Base-by-base conservation (phyloP, 495 filamentous ascomycete species). In the Poronia punctata region DNA sequence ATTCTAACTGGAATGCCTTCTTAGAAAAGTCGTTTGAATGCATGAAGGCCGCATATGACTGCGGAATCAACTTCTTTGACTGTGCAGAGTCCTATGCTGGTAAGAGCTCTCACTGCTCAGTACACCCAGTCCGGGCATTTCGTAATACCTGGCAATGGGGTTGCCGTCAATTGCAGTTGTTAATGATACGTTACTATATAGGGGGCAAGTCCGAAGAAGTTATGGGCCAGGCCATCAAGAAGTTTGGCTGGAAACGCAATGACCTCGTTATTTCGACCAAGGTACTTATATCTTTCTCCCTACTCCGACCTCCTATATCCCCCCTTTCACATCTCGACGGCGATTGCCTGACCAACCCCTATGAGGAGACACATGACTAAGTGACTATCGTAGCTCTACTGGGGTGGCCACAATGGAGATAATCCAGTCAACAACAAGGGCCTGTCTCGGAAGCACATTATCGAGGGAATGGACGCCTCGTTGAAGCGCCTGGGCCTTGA, bases 261-360 rank as follows among this genome's bases (percentile, higher is more conserved):
- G 85, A 92, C 59, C 64, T 89, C 24, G 86, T 93, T 19, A 80
- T 93, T 49, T 85, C 79, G 30, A 90, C 86, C n/a, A 92, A 92
- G 71, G 72, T 83, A 60, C 38, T 12, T 18, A 14, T 1, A 12
- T 2, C n/a, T 20, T 32, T 11, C 28, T 31, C 3, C 14, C 4
- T 21, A 9, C 4, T 10, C 11, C 5, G 11, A 16, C n/a, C n/a
- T 9, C 24, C 22, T 9, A 8, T 23, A 4, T 9, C 1, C 5
- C 26, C 7, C 40, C 35, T 27, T 15, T 12, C 10, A 15, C 15
- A 19, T 26, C 18, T 26, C 4, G 14, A 8, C 9, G n/a, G n/a
- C n/a, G n/a, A n/a, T 18, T 40, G 5, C 15, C 14, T 20, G 7
- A 4, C 25, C 10, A 9, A 10, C 15, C 17, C 3, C 12, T 19